phyloP scores from a whole-genome alignment of 2,329 filamentous ascomycete species.

The Colletotrichum chrysophilum region DNA sequence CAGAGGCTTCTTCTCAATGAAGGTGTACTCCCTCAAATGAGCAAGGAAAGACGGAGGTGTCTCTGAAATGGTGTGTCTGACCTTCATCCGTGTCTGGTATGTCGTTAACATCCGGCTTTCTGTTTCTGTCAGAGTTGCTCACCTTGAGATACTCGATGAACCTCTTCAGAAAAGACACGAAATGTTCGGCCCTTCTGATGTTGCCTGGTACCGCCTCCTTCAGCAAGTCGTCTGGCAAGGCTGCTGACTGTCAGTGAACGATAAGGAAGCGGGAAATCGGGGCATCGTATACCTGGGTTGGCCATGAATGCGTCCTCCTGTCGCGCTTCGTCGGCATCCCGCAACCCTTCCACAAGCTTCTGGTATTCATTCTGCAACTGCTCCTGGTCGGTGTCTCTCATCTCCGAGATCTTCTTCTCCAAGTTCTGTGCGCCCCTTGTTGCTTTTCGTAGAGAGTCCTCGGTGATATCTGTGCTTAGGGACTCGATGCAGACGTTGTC shows the following conservation, averaged over 20 bases:
- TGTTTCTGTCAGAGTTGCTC: not conserved
- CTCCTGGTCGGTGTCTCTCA: constrained; percentile 94
- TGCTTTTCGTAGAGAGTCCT: constrained; percentile 91
- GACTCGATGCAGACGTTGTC: constrained; percentile 99
- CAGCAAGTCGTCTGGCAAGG: constrained; percentile 88
- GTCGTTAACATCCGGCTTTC: not conserved
- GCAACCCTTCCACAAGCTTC: constrained; percentile 90
- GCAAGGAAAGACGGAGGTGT: constrained; percentile 92
- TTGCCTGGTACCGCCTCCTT: constrained; percentile 97
- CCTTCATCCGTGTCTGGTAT: constrained; percentile 89
- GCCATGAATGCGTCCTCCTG: constrained; percentile 97
- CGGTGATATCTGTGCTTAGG: constrained; percentile 93
- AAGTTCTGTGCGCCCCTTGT: constrained; percentile 89
- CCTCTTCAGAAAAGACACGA: constrained; percentile 90
- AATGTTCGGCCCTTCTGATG: constrained; percentile 94
- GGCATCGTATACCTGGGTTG: constrained; percentile 68
- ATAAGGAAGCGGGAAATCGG: not conserved
- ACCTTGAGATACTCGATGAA: constrained; percentile 97
- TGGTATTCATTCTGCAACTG: constrained; percentile 95
- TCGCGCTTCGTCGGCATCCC: constrained; percentile 85
- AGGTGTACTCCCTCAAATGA: constrained; percentile 93
- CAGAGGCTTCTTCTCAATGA: constrained; percentile 95
- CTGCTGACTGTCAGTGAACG: constrained; percentile 41
- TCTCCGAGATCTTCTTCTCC: constrained; percentile 88
- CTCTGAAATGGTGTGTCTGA: constrained; percentile 95